A percentile compares a stretch with the other conserved stretches of the same genome.
These are phyloP conservation scores for Colletotrichum sp. DNA, from an alignment of 2,329 filamentous ascomycete species.

Conservation along the genomic window DNA sequence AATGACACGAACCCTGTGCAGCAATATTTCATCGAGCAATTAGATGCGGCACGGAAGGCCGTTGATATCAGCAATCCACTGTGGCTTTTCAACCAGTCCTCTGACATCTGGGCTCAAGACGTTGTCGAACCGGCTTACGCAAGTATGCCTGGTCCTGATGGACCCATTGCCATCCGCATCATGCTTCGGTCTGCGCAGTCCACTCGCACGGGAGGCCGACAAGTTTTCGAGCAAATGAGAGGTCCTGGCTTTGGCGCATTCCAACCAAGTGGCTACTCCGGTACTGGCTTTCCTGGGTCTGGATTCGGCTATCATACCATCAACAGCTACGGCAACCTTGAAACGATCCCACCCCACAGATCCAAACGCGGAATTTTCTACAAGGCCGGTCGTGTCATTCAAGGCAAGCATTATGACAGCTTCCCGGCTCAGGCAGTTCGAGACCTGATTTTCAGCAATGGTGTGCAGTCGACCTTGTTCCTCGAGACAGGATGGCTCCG, in stretches of 20 bases:
- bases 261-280: neutral
- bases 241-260: neutral
- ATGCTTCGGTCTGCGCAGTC: neutral
- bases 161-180: neutral
- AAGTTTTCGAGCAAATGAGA: neutral
- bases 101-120: neutral
- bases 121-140: neutral
- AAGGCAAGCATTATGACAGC: neutral
- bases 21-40: neutral
- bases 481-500: neutral
- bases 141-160: neutral
- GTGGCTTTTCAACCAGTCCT: neutral
- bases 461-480: neutral
- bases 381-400: neutral
- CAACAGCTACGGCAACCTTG: neutral
- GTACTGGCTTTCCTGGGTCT: neutral
- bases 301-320: neutral
- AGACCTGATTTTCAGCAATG: neutral
- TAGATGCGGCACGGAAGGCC: neutral
- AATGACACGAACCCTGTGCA: neutral
- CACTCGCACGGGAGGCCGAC: neutral
- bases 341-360: neutral
- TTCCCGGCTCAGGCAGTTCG: neutral
- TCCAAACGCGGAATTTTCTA: neutral
- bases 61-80: neutral